Percentiles rank a stretch among this genome's conserved stretches.
Conservation (phyloP, 768 basidiomycete genomes). For the Nidularia sp. region DNA sequence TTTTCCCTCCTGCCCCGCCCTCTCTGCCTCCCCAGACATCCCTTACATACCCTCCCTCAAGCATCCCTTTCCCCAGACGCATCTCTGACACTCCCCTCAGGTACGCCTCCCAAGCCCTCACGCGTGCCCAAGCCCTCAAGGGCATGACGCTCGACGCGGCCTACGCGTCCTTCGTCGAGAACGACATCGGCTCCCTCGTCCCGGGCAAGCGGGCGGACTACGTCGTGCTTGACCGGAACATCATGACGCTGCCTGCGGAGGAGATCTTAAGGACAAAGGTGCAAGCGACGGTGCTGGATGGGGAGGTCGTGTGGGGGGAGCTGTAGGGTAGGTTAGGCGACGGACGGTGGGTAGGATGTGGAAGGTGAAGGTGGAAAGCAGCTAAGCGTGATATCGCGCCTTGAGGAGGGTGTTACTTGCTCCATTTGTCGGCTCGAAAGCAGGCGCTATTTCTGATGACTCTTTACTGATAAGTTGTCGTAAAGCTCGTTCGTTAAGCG, state of each 20-base stretch:
- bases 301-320: slow-evolving; percentile 48
- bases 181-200: slow-evolving; percentile 64
- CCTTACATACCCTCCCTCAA: not conserved
- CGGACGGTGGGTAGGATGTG: too few relatives aligned
- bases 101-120: slow-evolving; percentile 74
- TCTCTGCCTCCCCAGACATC: not conserved
- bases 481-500: too few relatives aligned
- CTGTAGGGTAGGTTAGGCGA: not conserved
- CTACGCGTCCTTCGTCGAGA: slow-evolving; percentile 79
- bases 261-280: slow-evolving; percentile 58
- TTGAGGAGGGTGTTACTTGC: too few relatives aligned
- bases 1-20: not conserved
- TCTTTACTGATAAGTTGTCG: too few relatives aligned
- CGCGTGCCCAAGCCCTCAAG: slow-evolving; percentile 77
- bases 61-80: too few relatives aligned
- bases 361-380: too few relatives aligned
- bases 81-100: slow-evolving; percentile 28
- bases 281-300: slow-evolving; percentile 61
- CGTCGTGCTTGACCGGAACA: slow-evolving; percentile 76
- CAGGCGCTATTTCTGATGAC: too few relatives aligned
- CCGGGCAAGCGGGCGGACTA: slow-evolving; percentile 86
- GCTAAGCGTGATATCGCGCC: too few relatives aligned
- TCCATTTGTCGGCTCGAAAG: too few relatives aligned
- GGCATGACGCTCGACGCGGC: slow-evolving; percentile 91
- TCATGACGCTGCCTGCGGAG: slow-evolving; percentile 54